Evolutionary conservation across 2,329 filamentous ascomycete species (phyloP), one percentile per base, ranked within the genome.

Genomic region (Fusarium falciforme): DNA sequence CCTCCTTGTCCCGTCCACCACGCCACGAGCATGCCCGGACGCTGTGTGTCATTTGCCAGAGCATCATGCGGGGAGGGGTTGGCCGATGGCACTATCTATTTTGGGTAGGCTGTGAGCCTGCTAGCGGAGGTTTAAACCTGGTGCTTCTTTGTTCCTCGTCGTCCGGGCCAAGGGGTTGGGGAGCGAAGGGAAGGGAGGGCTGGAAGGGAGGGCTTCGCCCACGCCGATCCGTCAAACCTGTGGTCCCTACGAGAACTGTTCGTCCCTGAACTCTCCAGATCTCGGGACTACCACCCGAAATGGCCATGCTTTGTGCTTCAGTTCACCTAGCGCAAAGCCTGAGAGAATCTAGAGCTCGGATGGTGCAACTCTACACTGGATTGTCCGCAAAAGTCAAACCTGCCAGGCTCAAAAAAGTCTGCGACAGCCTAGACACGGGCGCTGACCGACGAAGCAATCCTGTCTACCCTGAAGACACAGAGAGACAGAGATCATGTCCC

Each of bases 31-130:
- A 47, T 57, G 54, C 57, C 47, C 55, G 33, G 57, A 38, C 61
- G 64, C 49, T 72, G 62, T 64, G 60, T 71, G 63, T 67, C 75
- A 78, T 78, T 78, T 72, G 75, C 69, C 64, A 74, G 73, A 64
- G 59, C 70, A 68, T 62, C 60, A 68, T 72, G 73, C 71, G 74
- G 68, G 68, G 72, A 76, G 68, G 69, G 67, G 67, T 59, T 72
- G 74, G 61, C 67, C 61, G 57, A 74, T 60, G 63, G 52, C 71
- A 64, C 70, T 61, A 67, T 75, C 73, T 78, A 78, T 78, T 78
- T 75, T 68, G 70, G 72, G 67, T 40, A 38, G 64, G 58, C 54
- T 62, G 17, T 62, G 44, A 67, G 54, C 61, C 52, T 61, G 59
- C 33, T 75, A 69, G 72, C 25, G 58, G 68, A 74, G 59, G 71